Conservation (phyloP, 805 yeast species). For the Cephaloascus albidus region DNA sequence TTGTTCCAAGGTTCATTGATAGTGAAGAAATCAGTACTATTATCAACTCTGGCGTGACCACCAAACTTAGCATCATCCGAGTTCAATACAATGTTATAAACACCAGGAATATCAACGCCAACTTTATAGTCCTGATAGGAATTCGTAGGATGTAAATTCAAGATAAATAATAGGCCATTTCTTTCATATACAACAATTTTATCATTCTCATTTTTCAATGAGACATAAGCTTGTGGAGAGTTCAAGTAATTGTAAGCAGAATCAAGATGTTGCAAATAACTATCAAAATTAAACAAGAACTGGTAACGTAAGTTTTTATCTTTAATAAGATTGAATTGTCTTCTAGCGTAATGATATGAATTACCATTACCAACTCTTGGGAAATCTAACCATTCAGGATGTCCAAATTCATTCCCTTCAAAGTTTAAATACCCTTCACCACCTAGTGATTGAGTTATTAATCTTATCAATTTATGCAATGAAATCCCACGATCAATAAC, state of each 20-base stretch:
- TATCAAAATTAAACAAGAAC: conserved; percentile 73
- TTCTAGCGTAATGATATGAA: conserved; percentile 87
- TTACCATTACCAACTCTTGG: conserved; percentile 85
- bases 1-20: conserved; percentile 74
- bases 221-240: conserved; percentile 67
- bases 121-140: conserved; percentile 81
- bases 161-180: conserved; percentile 73
- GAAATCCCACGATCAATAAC: conserved; percentile 84
- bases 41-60: conserved; percentile 71
- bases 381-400: conserved; percentile 98
- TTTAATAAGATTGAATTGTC: conserved; percentile 83
- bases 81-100: conserved; percentile 64
- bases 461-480: conserved; percentile 82
- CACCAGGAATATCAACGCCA: conserved; percentile 80
- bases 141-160: conserved; percentile 83
- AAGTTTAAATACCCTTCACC: conserved; percentile 95
- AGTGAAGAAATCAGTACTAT: conserved; percentile 50
- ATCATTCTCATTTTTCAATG: conserved; percentile 82
- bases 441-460: conserved; percentile 83
- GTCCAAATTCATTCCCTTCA: conserved; percentile 98
- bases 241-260: conserved; percentile 61
- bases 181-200: conserved; percentile 86
- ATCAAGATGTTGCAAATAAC: conserved; percentile 76
- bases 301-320: conserved; percentile 77
- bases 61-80: conserved; percentile 67